These are phyloP conservation scores for Cytospora paraplurivora DNA, from an alignment of 2,329 filamentous ascomycete genomes.

Conservation along the genomic window DNA sequence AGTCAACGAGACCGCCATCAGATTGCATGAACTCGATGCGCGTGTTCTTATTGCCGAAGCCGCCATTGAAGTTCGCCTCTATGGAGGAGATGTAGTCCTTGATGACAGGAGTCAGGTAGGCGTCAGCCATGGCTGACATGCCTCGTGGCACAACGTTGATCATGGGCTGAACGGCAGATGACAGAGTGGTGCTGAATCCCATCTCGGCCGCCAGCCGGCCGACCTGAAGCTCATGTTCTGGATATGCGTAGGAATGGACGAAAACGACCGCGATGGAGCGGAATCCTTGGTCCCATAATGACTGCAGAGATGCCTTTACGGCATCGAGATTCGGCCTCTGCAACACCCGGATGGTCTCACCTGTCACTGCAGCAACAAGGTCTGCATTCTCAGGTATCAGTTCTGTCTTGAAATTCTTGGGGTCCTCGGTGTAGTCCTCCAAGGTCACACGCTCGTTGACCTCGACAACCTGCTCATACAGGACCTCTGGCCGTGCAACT, in stretches of 20 bases:
- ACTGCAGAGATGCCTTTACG: constrained; percentile 12
- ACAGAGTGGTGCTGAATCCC: constrained; percentile 45
- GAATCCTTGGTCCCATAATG: constrained; percentile 44
- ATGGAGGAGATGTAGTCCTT: constrained; percentile 44
- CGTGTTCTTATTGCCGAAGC: constrained; percentile 39
- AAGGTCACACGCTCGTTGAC: constrained; percentile 29
- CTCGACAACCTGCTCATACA: constrained; percentile 28
- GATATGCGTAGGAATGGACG: constrained; percentile 75
- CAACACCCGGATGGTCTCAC: constrained; percentile 24
- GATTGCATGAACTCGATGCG: constrained; percentile 76
- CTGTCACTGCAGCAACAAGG: constrained; percentile 23
- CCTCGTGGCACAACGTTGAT: constrained; percentile 49
- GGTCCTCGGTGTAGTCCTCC: constrained; percentile 28
- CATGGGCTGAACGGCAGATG: constrained; percentile 45
- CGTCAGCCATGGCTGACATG: constrained; percentile 47
- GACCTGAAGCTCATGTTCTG: constrained; percentile 53
- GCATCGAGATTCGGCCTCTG: constrained; percentile 16
- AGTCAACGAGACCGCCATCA: constrained; percentile 53
- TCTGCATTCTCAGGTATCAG: background rate
- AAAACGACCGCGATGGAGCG: constrained; percentile 58
- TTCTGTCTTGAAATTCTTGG: constrained; percentile 10
- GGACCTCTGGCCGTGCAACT: constrained; percentile 25
- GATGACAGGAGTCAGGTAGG: constrained; percentile 47
- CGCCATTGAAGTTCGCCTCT: constrained; percentile 41
- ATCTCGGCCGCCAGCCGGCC: constrained; percentile 41